phyloP scores from a whole-genome alignment of 495 filamentous ascomycete species.

The Penicillium pancosmium region DNA sequence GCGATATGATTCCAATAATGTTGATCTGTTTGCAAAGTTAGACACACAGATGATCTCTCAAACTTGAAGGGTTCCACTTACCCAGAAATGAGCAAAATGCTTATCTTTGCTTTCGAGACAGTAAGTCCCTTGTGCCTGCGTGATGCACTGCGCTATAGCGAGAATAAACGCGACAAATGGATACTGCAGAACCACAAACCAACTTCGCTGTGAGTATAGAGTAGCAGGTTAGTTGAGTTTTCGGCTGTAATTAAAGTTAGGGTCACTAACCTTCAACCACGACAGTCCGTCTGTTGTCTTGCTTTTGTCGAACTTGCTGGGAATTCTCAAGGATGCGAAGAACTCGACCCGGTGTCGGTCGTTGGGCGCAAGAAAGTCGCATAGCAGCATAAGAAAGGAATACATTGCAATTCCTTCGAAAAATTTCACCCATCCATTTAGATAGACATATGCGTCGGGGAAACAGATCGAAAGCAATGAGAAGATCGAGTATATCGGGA shows the following conservation, averaged over 20 bases:
- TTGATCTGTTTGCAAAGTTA: slow-evolving; percentile 23
- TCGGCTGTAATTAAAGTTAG: not conserved
- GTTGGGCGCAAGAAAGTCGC: slow-evolving; percentile 31
- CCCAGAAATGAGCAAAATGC: slow-evolving; percentile 42
- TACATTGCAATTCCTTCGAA: slow-evolving; percentile 35
- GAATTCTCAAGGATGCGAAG: slow-evolving; percentile 26
- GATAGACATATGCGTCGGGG: slow-evolving; percentile 31
- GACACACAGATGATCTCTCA: not conserved
- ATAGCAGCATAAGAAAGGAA: slow-evolving; percentile 36
- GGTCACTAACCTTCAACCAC: slow-evolving; percentile 22
- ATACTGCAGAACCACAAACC: slow-evolving; percentile 35
- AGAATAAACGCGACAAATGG: slow-evolving; percentile 28
- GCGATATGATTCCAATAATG: slow-evolving; percentile 27
- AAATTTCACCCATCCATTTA: slow-evolving; percentile 31
- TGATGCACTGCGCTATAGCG: slow-evolving; percentile 33
- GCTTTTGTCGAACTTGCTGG: slow-evolving; percentile 12
- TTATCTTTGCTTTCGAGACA: slow-evolving; percentile 29
- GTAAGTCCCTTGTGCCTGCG: slow-evolving; percentile 30
- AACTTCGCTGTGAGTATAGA: slow-evolving; percentile 19
- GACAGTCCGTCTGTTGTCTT: slow-evolving; percentile 20
- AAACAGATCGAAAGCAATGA: slow-evolving; percentile 32
- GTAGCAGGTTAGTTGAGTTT: not conserved
- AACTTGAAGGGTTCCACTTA: slow-evolving; percentile 6
- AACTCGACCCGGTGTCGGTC: slow-evolving; percentile 22
- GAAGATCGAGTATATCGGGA: slow-evolving; percentile 30